Evolutionary conservation across 2,329 filamentous ascomycete species (phyloP).

Genomic region (Arthrinium puccinioides): DNA sequence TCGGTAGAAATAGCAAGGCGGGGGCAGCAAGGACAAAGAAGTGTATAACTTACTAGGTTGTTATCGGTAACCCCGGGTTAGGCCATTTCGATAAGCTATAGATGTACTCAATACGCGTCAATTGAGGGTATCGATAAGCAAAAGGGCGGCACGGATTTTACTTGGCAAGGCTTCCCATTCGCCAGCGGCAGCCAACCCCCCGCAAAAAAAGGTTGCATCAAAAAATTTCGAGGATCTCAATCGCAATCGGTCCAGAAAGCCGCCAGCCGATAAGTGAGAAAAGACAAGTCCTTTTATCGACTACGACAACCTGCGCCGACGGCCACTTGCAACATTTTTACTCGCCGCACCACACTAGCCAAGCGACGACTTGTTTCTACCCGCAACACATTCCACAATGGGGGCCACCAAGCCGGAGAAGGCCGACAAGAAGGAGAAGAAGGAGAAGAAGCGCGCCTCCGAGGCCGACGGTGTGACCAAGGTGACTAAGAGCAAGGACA

Average conservation of each 20-base stretch:
- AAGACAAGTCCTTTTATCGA: too few relatives aligned
- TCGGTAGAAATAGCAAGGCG: too few relatives aligned
- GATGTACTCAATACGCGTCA: constrained; percentile 1
- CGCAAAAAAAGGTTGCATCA: neutral
- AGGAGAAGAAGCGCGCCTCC: constrained; percentile 45
- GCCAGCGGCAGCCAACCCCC: neutral
- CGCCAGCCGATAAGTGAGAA: neutral
- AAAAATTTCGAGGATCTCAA: constrained; percentile 1
- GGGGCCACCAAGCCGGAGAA: constrained; percentile 27
- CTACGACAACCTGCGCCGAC: too few relatives aligned
- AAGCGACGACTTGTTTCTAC: too few relatives aligned
- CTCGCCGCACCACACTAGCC: neutral
- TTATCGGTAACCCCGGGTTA: too few relatives aligned
- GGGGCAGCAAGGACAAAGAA: too few relatives aligned
- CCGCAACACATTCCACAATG: too few relatives aligned
- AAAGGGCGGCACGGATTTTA: neutral
- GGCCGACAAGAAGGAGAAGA: constrained; percentile 51
- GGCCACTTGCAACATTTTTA: neutral
- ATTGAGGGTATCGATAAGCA: neutral
- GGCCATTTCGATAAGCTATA: too few relatives aligned
- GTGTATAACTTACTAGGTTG: too few relatives aligned
- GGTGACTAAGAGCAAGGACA: constrained; percentile 54
- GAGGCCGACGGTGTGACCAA: constrained; percentile 47
- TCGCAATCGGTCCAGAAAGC: constrained; percentile 1
- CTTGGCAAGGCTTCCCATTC: neutral